These are phyloP conservation scores for Sisymbrium irio DNA, from an alignment of 345 rosid species.

Conservation along the genomic window DNA sequence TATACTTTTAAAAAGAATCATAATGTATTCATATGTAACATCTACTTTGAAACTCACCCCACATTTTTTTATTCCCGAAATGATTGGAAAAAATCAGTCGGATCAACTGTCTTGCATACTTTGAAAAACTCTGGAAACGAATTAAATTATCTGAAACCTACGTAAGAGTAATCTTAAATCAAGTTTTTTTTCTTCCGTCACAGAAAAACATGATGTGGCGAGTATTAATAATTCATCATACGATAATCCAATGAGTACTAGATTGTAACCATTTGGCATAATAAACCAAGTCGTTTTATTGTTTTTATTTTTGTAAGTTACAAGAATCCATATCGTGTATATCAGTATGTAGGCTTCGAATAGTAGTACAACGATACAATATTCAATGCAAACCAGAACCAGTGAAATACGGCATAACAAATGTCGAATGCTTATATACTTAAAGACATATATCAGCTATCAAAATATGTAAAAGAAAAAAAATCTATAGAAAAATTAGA, in stretches of 20 bases:
- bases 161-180: background rate
- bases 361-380: conserved; percentile 15
- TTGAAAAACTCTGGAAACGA: background rate
- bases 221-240: no score
- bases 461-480: background rate
- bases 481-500: background rate
- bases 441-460: background rate
- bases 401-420: background rate
- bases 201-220: no score
- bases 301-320: background rate
- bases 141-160: background rate
- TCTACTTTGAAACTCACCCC: no score
- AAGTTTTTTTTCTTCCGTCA: no score
- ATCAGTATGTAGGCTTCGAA: background rate
- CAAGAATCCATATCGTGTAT: background rate
- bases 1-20: no score
- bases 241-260: no score
- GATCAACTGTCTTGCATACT: no score
- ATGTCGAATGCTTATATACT: background rate
- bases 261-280: no score
- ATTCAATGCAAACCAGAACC: conserved; percentile 3
- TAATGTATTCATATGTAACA: no score
- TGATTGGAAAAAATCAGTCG: no score
- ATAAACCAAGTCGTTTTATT: background rate
- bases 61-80: no score